These are phyloP conservation scores for Fusarium agapanthi DNA, from an alignment of 2,329 filamentous ascomycete species.

Conservation along the genomic window DNA sequence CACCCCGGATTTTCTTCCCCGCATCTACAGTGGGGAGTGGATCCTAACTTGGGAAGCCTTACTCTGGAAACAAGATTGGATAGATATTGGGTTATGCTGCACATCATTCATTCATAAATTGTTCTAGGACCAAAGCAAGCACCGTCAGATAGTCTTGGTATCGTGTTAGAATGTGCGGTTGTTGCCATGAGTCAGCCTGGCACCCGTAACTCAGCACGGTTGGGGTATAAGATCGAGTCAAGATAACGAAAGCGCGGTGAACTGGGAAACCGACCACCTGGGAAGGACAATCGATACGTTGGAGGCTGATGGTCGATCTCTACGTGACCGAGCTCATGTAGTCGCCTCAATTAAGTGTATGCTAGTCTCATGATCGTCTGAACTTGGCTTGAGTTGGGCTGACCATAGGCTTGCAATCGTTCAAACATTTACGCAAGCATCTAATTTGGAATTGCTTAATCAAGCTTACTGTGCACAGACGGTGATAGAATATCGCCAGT, in stretches of 20 bases:
- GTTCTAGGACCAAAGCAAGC: background rate
- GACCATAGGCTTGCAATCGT: background rate
- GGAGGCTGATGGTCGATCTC: background rate
- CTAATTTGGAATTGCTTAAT: background rate
- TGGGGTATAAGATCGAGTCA: too few species aligned
- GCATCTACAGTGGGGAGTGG: slow-evolving; percentile 33
- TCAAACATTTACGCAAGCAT: background rate
- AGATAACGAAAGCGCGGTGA: background rate
- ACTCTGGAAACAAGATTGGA: background rate
- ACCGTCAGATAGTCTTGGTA: background rate
- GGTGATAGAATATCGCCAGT: background rate
- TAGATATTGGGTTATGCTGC: background rate
- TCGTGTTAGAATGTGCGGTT: background rate
- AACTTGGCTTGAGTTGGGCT: background rate
- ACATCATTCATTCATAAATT: background rate
- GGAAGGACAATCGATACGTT: background rate
- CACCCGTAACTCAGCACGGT: background rate
- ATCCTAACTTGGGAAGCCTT: background rate
- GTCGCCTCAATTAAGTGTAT: background rate
- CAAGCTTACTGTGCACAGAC: background rate
- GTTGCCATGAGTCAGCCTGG: background rate
- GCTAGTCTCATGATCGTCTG: background rate
- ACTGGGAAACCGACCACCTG: background rate
- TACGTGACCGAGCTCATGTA: too few species aligned
- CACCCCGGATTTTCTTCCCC: slow-evolving; percentile 41